These are phyloP conservation scores for Boletus vinaceobasis DNA, from an alignment of 768 basidiomycete species.

Conservation along the genomic window DNA sequence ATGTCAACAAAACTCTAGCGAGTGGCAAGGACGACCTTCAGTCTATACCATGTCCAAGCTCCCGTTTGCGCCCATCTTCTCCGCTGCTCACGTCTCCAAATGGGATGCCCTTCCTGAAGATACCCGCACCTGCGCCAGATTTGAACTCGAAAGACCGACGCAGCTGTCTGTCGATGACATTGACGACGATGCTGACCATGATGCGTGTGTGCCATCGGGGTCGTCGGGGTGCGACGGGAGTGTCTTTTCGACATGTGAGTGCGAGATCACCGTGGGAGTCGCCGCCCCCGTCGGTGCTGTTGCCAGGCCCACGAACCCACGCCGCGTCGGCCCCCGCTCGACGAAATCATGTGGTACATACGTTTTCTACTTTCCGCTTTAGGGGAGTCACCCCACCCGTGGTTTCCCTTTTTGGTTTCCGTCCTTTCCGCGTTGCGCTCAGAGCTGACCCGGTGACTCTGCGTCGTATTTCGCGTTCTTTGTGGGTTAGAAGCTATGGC, in stretches of 20 bases:
- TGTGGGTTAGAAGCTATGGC: slow-evolving; percentile 35
- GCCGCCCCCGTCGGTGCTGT: not conserved
- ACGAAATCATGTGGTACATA: slow-evolving; percentile 1
- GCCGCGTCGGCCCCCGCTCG: not conserved
- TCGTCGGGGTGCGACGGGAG: not conserved
- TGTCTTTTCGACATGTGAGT: not conserved
- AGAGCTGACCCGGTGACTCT: not conserved
- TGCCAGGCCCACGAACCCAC: no score
- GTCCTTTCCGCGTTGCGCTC: no score
- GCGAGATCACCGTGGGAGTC: not conserved
- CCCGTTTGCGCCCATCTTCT: slow-evolving; percentile 27
- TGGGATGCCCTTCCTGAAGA: slow-evolving; percentile 21
- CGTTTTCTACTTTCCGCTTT: not conserved
- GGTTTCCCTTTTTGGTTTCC: not conserved
- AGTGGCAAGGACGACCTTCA: not conserved
- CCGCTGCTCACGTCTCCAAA: slow-evolving; percentile 29
- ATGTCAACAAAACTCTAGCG: not conserved
- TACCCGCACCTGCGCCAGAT: not conserved
- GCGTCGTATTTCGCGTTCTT: not conserved
- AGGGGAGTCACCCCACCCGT: not conserved
- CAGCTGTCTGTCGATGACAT: not conserved
- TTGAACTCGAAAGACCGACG: not conserved
- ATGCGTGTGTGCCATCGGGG: not conserved
- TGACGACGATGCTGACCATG: not conserved
- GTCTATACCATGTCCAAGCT: slow-evolving; percentile 15